Percentiles rank a stretch among this genome's conserved stretches.
Evolutionary conservation across 1,284 basidiomycete species (phyloP).

Genomic region (Cutaneotrichosporon sp.): DNA sequence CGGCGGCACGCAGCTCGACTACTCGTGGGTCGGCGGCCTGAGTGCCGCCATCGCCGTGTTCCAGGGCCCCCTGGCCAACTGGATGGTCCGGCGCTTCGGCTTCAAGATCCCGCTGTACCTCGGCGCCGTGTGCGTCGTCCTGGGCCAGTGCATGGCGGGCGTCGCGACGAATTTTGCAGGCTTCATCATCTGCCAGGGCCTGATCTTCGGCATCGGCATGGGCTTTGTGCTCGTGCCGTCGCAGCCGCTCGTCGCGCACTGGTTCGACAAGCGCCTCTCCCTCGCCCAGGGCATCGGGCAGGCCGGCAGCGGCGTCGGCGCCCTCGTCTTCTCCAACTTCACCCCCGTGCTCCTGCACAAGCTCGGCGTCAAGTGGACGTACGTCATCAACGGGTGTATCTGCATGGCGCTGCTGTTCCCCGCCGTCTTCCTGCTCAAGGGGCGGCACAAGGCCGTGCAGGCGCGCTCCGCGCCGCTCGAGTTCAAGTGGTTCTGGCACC

Average conservation of each 20-base stretch:
- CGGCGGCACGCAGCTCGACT: conserved; percentile 49
- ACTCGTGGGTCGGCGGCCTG: conserved; percentile 55
- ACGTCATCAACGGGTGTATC: conserved; percentile 52
- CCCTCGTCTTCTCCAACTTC: conserved; percentile 47
- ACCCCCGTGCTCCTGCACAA: conserved; percentile 44
- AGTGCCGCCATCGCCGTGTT: conserved; percentile 47
- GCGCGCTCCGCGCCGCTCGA: conserved; percentile 20
- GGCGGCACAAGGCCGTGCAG: conserved; percentile 39
- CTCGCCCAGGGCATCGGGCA: conserved; percentile 46
- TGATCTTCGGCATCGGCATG: conserved; percentile 44
- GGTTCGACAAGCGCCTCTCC: conserved; percentile 48
- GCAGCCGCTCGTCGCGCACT: conserved; percentile 50
- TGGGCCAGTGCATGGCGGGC: conserved; percentile 43
- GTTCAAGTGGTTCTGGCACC: conserved; percentile 22
- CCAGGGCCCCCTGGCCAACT: conserved; percentile 52
- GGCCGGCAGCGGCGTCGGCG: conserved; percentile 50
- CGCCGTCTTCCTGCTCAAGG: conserved; percentile 45
- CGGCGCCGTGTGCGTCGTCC: conserved; percentile 32
- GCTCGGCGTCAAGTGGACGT: conserved; percentile 47
- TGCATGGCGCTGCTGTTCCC: conserved; percentile 48
- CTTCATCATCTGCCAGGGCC: conserved; percentile 43
- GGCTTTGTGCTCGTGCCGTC: conserved; percentile 43
- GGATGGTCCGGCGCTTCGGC: conserved; percentile 38
- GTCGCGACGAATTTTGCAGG: conserved; percentile 33
- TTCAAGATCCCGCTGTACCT: conserved; percentile 48